phyloP scores from a whole-genome alignment of 2,329 filamentous ascomycete genomes.

The Talaromyces sp. region DNA sequence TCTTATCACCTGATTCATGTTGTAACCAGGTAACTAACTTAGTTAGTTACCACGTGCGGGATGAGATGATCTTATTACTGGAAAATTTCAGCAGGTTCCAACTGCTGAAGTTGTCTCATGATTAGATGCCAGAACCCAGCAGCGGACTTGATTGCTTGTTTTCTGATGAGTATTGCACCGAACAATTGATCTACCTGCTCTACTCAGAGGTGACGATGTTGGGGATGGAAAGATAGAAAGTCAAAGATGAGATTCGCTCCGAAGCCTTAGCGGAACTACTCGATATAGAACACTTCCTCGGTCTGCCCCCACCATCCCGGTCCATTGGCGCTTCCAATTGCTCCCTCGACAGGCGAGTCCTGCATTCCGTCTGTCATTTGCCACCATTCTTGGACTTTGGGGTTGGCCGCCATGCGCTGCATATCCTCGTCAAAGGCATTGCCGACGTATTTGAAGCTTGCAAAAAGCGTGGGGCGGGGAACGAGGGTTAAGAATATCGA shows the following conservation, averaged over 20 bases:
- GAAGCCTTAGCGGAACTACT: constrained; percentile 13
- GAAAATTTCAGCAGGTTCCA: not conserved
- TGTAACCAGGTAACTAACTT: not conserved
- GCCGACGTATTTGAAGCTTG: constrained; percentile 75
- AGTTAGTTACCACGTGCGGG: constrained; percentile 2
- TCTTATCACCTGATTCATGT: not conserved
- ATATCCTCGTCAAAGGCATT: constrained; percentile 70
- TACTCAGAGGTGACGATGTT: not conserved
- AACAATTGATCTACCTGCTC: not conserved
- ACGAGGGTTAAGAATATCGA: constrained; percentile 58
- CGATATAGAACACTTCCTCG: constrained; percentile 35
- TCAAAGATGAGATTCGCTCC: not conserved
- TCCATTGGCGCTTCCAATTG: constrained; percentile 31
- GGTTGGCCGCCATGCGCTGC: constrained; percentile 69
- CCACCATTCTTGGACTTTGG: constrained; percentile 75
- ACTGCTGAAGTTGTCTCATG: not conserved
- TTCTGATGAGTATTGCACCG: too few species aligned
- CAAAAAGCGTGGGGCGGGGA: constrained; percentile 68
- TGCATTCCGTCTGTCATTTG: constrained; percentile 71
- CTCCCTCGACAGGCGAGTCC: constrained; percentile 33
- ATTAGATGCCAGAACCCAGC: not conserved
- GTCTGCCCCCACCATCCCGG: constrained; percentile 37
- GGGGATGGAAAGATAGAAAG: not conserved
- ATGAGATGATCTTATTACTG: not conserved
- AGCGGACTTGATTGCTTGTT: not conserved